Evolutionary conservation across 2,329 filamentous ascomycete species (phyloP).

Genomic region (Colletotrichum tanaceti): DNA sequence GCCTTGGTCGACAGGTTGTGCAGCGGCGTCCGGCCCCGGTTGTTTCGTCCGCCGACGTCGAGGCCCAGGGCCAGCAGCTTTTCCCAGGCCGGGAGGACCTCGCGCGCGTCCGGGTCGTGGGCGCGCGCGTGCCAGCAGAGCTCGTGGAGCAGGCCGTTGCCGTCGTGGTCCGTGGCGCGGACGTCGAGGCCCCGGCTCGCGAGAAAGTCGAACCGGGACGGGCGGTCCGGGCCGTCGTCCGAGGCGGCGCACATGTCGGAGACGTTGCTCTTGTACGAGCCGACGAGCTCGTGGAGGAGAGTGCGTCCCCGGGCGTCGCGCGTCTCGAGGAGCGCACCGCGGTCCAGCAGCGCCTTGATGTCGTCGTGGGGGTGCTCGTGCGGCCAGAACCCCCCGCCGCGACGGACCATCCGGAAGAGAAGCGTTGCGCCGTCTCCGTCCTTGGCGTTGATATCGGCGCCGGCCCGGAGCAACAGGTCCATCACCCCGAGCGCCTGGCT

Average conservation of each 20-base stretch:
- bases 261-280: not conserved
- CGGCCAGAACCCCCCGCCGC: not conserved
- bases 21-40: conserved; percentile 43
- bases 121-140: conserved; percentile 1
- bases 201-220: conserved; percentile 27
- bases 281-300: conserved; percentile 40
- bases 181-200: conserved; percentile 30
- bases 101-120: not conserved
- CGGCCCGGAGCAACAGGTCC: conserved; percentile 40
- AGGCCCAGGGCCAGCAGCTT: conserved; percentile 38
- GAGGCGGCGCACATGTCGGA: not conserved
- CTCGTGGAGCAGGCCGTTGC: conserved; percentile 45
- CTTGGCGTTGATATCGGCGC: conserved; percentile 43
- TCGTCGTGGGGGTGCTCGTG: not conserved
- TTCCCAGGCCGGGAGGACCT: conserved; percentile 31
- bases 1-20: conserved; percentile 41
- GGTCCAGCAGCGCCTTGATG: conserved; percentile 36
- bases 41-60: conserved; percentile 40
- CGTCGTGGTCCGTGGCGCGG: conserved; percentile 39
- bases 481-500: not conserved
- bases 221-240: no score
- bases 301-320: conserved; percentile 41
- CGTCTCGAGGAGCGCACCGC: conserved; percentile 33
- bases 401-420: conserved; percentile 34
- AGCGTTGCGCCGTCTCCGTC: conserved; percentile 40